A percentile compares a stretch with the other conserved stretches of the same genome.
Evolutionary conservation across 805 yeast genomes (phyloP).

Genomic region (Kazachstania psychrophila): DNA sequence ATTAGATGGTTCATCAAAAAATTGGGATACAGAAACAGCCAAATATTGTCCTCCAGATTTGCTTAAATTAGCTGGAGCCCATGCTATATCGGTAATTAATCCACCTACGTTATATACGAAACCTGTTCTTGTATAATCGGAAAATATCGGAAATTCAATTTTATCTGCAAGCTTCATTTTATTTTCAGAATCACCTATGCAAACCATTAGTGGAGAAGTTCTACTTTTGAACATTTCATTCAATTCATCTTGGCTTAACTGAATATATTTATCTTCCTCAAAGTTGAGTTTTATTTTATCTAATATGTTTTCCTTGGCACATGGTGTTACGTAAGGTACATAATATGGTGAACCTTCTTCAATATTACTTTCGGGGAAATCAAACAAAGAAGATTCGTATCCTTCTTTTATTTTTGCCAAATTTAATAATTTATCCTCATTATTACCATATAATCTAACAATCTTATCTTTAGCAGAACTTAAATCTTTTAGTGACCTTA

Average conservation of each 20-base stretch:
- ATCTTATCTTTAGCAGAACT: constrained; percentile 37
- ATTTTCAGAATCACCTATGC: constrained; percentile 15
- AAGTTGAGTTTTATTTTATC: constrained; percentile 1
- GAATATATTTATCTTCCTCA: constrained; percentile 9
- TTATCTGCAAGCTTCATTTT: constrained; percentile 13
- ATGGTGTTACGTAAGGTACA: constrained; percentile 13
- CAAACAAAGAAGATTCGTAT: constrained; percentile 43
- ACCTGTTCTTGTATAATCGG: constrained; percentile 30
- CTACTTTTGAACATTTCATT: constrained; percentile 20
- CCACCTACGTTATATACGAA: constrained; percentile 43
- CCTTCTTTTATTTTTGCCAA: constrained; percentile 37
- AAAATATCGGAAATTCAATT: constrained; percentile 23
- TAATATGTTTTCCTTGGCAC: constrained; percentile 5
- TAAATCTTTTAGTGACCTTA: constrained; percentile 26
- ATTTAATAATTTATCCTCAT: constrained; percentile 35
- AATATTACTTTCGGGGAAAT: constrained; percentile 31
- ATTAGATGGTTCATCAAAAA: constrained; percentile 23
- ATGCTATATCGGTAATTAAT: constrained; percentile 42
- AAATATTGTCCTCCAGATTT: constrained; percentile 30
- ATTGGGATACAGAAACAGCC: constrained; percentile 42
- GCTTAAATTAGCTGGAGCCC: constrained; percentile 35
- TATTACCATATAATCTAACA: constrained; percentile 41
- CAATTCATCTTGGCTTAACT: constrained; percentile 19
- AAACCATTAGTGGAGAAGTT: constrained; percentile 10
- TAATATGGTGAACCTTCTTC: constrained; percentile 16